Base-by-base conservation (phyloP, 2,329 filamentous ascomycete species). In the Phialocephala sp. region DNA sequence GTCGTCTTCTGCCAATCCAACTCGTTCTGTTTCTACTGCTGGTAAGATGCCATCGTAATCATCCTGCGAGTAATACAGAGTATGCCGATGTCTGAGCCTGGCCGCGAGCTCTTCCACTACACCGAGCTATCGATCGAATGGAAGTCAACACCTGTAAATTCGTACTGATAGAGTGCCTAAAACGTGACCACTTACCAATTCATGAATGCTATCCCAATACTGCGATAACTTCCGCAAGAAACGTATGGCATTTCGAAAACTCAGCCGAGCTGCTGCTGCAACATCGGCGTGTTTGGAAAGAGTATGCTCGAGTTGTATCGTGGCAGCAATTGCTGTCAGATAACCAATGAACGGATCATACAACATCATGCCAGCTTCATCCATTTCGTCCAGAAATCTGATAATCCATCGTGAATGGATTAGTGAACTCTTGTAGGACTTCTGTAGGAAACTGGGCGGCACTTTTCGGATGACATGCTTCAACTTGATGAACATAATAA, bases 401-500 rank as follows among this genome's bases (percentile, higher is more conserved):
- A 69, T 69, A 14, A 69, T 68, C 68, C 68, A 69, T 45, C 66
- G 55, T 3, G 68, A 69, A 56, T 69, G 68, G 35, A 69, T 68
- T 8, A 69, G 62, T 14, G 68, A 69, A 52, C 68, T 69, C 18
- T 69, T 69, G 52, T 69, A 69, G 4, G 68, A 69, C 45, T 69
- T 69, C 24, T 69, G 68, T 8, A 69, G 66, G 24, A 69, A 69
- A 27, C 68, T 69, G 41, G 68, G 68, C 1, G 68, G 68, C 15
- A 69, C 68, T 56, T 69, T 69, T 52, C 66, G 56, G 22, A 69
- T 69, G 39, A 69, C 66, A 54, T 67, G 65, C 41, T 69, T 62
- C 5, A 69, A 20, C 54, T 69, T 69, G n/a, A 68, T 69, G 56
- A 69, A 69, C 68, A 69, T 69, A n/a, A 69, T 68, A 41, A 69